phyloP scores from a whole-genome alignment of 306 rosid species.

The Abrus pulchellus region DNA sequence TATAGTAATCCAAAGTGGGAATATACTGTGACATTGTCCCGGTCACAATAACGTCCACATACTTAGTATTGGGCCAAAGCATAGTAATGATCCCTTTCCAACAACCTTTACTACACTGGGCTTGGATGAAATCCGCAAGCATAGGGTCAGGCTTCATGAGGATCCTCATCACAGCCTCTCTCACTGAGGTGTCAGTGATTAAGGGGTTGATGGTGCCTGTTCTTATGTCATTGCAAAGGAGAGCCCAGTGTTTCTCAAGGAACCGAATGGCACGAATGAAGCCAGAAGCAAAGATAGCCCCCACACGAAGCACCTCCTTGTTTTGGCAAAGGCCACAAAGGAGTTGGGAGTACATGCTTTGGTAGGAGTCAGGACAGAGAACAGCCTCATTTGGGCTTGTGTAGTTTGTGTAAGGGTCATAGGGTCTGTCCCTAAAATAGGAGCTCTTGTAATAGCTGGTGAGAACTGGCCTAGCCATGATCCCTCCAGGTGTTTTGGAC shows the following conservation, averaged over 20 bases:
- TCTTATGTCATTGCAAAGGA: slow-evolving; percentile 71
- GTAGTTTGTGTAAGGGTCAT: slow-evolving; percentile 86
- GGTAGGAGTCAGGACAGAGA: slow-evolving; percentile 85
- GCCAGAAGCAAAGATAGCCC: slow-evolving; percentile 88
- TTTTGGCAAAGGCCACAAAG: slow-evolving; percentile 83
- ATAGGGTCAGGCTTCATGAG: slow-evolving; percentile 60
- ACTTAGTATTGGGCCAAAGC: slow-evolving; percentile 90
- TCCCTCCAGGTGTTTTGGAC: slow-evolving; percentile 80
- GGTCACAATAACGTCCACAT: slow-evolving; percentile 93
- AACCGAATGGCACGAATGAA: slow-evolving; percentile 82
- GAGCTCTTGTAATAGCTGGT: slow-evolving; percentile 85
- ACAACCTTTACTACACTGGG: slow-evolving; percentile 61
- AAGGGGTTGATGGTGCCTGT: slow-evolving; percentile 62
- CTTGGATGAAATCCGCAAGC: slow-evolving; percentile 68
- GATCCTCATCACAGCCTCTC: slow-evolving; percentile 64
- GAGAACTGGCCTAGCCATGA: slow-evolving; percentile 81
- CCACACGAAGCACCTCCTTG: slow-evolving; percentile 73
- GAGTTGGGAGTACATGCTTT: slow-evolving; percentile 91
- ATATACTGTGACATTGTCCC: slow-evolving; percentile 98
- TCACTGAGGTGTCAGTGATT: slow-evolving; percentile 60
- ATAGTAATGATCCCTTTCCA: slow-evolving; percentile 88
- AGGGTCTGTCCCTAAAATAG: slow-evolving; percentile 67
- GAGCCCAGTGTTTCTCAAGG: slow-evolving; percentile 74
- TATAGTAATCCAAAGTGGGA: slow-evolving; percentile 79
- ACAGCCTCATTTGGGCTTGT: slow-evolving; percentile 89